Base-by-base conservation (phyloP, 140 eudicot genomes). In the Flaveria floridana region DNA sequence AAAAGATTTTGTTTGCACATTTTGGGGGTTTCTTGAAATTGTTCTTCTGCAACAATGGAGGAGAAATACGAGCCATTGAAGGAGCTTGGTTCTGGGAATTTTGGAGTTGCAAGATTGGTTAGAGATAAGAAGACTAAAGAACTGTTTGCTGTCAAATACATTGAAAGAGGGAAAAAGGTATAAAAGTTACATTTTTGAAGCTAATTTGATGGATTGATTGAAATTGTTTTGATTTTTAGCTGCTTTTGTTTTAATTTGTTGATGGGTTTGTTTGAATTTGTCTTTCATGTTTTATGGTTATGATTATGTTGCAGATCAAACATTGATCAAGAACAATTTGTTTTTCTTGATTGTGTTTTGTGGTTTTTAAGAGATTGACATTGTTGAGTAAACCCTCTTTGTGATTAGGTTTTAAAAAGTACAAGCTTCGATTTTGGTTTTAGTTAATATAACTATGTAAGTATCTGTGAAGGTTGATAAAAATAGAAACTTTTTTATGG, bases 141-240 rank as follows among this genome's bases (percentile, higher is more conserved):
- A 73, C 82, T 88, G 64, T 69, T 81, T 84, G 91, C 91, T 51
- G 91, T 88, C 79, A 88, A 88, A 84, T 88, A 86, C 83, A 86
- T 86, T 47, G 95, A 86, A 84, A 86, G 91, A 82, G 95, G 95
- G 21, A 88, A 86, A 72, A 88, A 86, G 91, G 95, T 88, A 73
- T 58, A 50, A 23, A 47, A 0, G 48, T 74, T 61, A 55, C 5
- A 3, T 73, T 53, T 66, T 8, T 44, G 71, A 65, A 2, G 41
- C 15, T 68, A 30, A 66, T 80, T 67, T 75, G 55, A 34, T 68
- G 41, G 44, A 73, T 20, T 48, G 70, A 13, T 66, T 21, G 12
- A 65, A 14, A 3, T 18, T 34, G 41, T 41, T 16, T 44, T 55
- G 2, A 23, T 42, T 25, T 37, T 39, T 73, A 72, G 15, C 1